These are phyloP conservation scores for Paramecium pentaurelia DNA, from an alignment of 73 alveolate species.

Conservation along the genomic window DNA sequence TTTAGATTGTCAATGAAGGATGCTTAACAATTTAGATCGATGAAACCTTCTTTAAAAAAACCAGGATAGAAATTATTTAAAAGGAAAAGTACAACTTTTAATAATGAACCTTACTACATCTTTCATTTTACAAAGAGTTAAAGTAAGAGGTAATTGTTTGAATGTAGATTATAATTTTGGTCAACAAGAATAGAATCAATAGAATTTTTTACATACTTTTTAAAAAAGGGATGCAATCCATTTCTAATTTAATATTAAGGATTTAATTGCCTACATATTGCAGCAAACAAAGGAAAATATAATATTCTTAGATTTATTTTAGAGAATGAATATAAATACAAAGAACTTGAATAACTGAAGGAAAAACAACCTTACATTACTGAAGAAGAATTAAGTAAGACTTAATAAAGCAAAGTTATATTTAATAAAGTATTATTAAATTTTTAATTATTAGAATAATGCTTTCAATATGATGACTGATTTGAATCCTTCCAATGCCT, in stretches of 20 bases:
- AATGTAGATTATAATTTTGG: conserved; percentile 10
- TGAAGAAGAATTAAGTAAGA: background rate
- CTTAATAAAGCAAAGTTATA: background rate
- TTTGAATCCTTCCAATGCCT: background rate
- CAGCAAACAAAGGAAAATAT: conserved; percentile 13
- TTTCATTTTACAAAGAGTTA: background rate
- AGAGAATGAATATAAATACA: background rate
- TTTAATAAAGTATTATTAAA: background rate
- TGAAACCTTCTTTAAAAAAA: background rate
- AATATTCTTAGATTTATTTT: background rate
- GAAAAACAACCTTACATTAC: background rate
- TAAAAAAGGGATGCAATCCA: background rate
- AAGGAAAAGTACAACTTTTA: background rate
- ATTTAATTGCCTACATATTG: conserved; percentile 11
- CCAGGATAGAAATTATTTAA: conserved; percentile 3
- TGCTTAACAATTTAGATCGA: background rate
- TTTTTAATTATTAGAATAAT: background rate
- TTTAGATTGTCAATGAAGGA: background rate
- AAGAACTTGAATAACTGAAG: background rate
- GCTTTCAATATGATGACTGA: conserved; percentile 33
- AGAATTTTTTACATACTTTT: background rate
- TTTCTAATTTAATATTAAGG: background rate
- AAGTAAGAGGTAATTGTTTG: background rate
- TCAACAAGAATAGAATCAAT: background rate
- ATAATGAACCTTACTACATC: background rate